These are phyloP conservation scores for Linum trigynum DNA, from an alignment of 345 rosid genomes.

Conservation along the genomic window DNA sequence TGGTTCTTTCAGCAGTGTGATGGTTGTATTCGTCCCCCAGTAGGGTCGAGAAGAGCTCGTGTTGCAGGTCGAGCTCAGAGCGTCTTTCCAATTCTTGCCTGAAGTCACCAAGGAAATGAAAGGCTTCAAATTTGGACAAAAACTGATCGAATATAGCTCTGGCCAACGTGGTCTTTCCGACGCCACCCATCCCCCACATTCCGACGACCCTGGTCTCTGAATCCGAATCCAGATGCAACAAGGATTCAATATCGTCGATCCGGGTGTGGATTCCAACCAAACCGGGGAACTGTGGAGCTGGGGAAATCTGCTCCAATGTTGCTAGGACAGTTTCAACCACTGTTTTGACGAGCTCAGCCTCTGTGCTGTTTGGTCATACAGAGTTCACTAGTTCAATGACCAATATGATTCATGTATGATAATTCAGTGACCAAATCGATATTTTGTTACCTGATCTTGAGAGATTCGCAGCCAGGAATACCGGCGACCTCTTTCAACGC, in stretches of 20 bases:
- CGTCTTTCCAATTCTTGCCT: background rate
- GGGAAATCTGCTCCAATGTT: background rate
- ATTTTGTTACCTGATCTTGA: background rate
- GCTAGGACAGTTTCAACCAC: background rate
- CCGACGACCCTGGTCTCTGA: background rate
- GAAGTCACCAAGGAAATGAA: background rate
- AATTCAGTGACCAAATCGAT: background rate
- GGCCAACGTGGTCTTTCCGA: background rate
- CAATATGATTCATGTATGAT: background rate
- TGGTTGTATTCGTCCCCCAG: background rate
- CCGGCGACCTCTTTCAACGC: background rate
- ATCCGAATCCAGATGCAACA: background rate
- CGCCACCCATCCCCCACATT: slow-evolving; percentile 5
- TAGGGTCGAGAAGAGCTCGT: background rate
- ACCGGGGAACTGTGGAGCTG: background rate
- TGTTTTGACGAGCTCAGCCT: background rate
- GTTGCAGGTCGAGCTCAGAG: background rate
- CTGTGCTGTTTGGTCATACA: background rate
- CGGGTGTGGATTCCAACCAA: background rate
- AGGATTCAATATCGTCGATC: background rate
- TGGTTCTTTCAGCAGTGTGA: background rate
- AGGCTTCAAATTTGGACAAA: background rate
- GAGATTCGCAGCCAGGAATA: background rate
- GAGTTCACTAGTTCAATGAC: background rate
- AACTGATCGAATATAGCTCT: background rate